Conservation (phyloP, 176 grass and related monocot genomes). For the Canna indica region DNA sequence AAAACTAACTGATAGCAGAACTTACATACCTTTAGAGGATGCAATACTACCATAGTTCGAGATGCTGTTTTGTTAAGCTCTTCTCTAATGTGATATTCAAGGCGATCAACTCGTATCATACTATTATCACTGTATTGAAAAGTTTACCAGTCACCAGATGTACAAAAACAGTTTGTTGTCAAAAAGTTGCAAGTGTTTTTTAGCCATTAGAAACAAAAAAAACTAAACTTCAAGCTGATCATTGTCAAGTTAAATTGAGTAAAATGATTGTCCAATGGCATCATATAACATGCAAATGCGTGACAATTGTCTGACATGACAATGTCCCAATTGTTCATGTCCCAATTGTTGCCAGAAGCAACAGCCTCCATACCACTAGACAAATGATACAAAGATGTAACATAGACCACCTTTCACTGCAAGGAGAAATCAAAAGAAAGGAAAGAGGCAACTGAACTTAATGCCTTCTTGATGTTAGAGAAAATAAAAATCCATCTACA, state of each 20-base stretch:
- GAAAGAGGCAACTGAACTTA: too few relatives aligned
- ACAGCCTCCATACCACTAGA: background rate
- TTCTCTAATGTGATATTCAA: slow-evolving; percentile 94
- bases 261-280: background rate
- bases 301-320: background rate
- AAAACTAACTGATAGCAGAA: slow-evolving; percentile 5
- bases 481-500: too few relatives aligned
- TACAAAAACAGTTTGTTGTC: background rate
- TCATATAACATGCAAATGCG: background rate
- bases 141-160: background rate
- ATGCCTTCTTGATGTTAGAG: too few relatives aligned
- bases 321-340: too few relatives aligned
- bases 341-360: background rate
- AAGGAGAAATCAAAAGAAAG: too few relatives aligned
- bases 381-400: background rate
- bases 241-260: background rate
- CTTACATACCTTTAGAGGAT: slow-evolving; percentile 83
- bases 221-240: background rate
- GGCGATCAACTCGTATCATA: slow-evolving; percentile 73
- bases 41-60: slow-evolving; percentile 76
- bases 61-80: slow-evolving; percentile 84
- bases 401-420: too few relatives aligned
- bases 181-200: background rate
- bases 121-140: slow-evolving; percentile 86
- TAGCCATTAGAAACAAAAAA: background rate